Percentiles rank a stretch among this genome's conserved stretches.
Evolutionary conservation across 495 filamentous ascomycete genomes (phyloP).

Genomic region (Pyrenula massariospora): DNA sequence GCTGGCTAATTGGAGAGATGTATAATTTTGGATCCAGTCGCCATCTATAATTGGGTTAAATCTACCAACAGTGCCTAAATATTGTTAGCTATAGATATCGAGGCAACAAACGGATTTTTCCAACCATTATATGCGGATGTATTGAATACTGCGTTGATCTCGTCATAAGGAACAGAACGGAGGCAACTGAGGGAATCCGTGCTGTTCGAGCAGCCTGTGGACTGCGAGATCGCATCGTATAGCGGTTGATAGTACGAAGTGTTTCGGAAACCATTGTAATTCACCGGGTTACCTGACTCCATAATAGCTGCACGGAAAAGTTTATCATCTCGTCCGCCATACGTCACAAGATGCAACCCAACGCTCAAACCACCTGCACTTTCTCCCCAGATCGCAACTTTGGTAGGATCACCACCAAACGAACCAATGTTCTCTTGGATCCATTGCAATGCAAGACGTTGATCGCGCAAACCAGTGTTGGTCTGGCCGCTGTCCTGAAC

Average conservation of each 20-base stretch:
- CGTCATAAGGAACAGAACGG: conserved; percentile 29
- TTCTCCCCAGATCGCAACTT: conserved; percentile 64
- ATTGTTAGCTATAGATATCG: neutral
- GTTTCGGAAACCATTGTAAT: conserved; percentile 18
- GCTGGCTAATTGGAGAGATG: conserved; percentile 19
- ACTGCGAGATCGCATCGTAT: conserved; percentile 27
- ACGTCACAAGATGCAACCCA: conserved; percentile 38
- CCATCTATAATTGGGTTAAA: conserved; percentile 32
- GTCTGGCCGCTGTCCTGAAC: conserved; percentile 13
- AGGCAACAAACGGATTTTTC: no score
- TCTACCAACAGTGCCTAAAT: neutral
- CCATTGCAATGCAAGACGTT: conserved; percentile 52
- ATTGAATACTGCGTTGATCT: conserved; percentile 27
- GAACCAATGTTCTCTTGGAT: conserved; percentile 42
- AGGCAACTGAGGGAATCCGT: conserved; percentile 33
- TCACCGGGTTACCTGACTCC: conserved; percentile 28
- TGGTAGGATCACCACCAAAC: conserved; percentile 42
- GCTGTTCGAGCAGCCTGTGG: conserved; percentile 21
- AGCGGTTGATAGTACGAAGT: conserved; percentile 21
- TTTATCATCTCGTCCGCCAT: conserved; percentile 33
- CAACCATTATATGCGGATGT: conserved; percentile 16
- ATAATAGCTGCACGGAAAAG: conserved; percentile 34
- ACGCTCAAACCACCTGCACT: conserved; percentile 46
- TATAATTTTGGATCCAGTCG: conserved; percentile 30
- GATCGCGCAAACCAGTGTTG: conserved; percentile 48